Conservation (phyloP, 2,329 filamentous ascomycete species). For the Aspergillus jensenii region DNA sequence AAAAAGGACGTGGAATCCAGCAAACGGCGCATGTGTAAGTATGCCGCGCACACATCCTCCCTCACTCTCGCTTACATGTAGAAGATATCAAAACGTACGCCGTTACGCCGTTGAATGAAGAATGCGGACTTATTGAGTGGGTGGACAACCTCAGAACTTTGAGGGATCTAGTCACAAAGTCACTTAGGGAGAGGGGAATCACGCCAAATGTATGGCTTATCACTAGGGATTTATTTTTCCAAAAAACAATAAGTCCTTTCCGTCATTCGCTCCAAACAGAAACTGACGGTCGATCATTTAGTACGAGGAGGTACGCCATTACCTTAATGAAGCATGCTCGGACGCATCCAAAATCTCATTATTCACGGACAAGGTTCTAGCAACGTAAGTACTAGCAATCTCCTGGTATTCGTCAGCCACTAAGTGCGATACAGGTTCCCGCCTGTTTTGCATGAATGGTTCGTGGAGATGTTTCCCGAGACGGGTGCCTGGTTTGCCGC, state of each 20-base stretch:
- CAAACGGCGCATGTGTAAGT: conserved; percentile 72
- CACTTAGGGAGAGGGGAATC: conserved; percentile 75
- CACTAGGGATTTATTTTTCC: neutral
- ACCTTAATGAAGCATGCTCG: conserved; percentile 66
- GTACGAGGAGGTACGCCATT: conserved; percentile 63
- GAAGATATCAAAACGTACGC: conserved; percentile 89
- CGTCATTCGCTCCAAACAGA: neutral
- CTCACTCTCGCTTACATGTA: conserved; percentile 2
- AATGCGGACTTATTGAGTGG: conserved; percentile 98
- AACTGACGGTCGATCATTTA: conserved; percentile 43
- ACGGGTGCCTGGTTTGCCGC: conserved; percentile 90
- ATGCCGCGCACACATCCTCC: neutral
- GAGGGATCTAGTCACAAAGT: conserved; percentile 79
- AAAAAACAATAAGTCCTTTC: neutral
- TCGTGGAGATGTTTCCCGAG: conserved; percentile 90
- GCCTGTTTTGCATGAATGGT: conserved; percentile 88
- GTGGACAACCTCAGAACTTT: conserved; percentile 93
- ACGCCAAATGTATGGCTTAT: conserved; percentile 43
- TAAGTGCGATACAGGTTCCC: conserved; percentile 60
- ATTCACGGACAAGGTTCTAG: conserved; percentile 66
- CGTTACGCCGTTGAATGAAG: conserved; percentile 94
- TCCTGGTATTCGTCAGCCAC: neutral
- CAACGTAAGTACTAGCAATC: conserved; percentile 32
- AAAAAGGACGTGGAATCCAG: conserved; percentile 90
- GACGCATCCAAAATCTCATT: conserved; percentile 63